Base-by-base conservation (phyloP, 2,329 filamentous ascomycete species). In the Penicillium polonicum region DNA sequence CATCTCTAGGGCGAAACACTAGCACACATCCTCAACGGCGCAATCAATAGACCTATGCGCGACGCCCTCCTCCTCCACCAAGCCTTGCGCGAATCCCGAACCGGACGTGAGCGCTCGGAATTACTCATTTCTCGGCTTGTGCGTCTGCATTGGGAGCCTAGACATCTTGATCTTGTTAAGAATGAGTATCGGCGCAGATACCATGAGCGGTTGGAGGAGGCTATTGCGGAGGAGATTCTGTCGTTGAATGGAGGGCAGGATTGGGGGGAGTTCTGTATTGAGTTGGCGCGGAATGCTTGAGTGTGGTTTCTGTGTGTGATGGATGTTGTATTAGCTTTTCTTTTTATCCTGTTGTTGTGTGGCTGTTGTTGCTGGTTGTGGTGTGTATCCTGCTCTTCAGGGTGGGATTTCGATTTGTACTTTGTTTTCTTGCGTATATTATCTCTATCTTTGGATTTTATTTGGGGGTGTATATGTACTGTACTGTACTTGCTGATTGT, bases 21-120 rank as follows among this genome's bases (percentile, higher is more conserved):
- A 38, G 91, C 92, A 0, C 94, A 97, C 75, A 91, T 97, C 66
- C 88, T 99, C 70, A 97, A 97, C 77, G 94, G 94, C 68, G 87
- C 96, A 57, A 96, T 97, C 79, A 97, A 97, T 78, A 90, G 90
- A 58, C 92, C 94, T 6, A 91, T 96, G 61, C 90, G 94, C 55
- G 94, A 97, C 74, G 91, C 93, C 3, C 83, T 97, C 38, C 86
- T 97, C 3, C 81, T 99, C 2, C 88, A 96, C 74, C 94, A 97
- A 78, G 93, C 94, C 2, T 86, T 97, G 63, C 88, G 87, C 21
- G 84, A 88, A 45, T 88, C 88, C 4, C 84, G 82, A 2, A 86
- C 88, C 2, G 85, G 83, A 63, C 85, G 84, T 62, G 90, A 93
- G 70, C 86, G 93, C 31, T 88, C 90, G 45, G 93, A 97, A 72